These are phyloP conservation scores for Wickerhamomyces alni DNA, from an alignment of 805 yeast species.

Conservation along the genomic window DNA sequence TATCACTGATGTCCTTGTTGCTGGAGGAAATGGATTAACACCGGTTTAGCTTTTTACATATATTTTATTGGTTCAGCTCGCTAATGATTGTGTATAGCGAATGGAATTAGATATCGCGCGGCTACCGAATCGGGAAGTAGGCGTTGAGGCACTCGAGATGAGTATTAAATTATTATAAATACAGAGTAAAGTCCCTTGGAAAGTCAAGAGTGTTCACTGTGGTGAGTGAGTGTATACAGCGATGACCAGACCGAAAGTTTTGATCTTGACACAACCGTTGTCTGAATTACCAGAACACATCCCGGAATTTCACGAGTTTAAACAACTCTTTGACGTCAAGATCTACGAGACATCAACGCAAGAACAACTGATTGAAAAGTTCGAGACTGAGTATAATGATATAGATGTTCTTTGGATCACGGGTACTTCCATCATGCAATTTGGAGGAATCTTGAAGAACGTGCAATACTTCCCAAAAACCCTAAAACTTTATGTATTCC, in stretches of 20 bases:
- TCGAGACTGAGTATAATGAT: neutral
- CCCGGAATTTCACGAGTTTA: neutral
- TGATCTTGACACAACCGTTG: neutral
- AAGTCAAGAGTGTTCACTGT: no score
- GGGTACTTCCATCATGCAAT: neutral
- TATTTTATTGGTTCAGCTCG: no score
- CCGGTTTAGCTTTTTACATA: neutral
- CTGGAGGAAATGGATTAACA: neutral
- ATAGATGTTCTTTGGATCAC: neutral
- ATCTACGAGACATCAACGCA: neutral
- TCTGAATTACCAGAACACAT: neutral
- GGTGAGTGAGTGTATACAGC: no score
- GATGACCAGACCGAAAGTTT: neutral
- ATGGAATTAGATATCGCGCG: no score
- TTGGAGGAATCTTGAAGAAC: neutral
- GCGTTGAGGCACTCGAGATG: no score
- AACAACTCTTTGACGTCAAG: neutral
- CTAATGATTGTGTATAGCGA: no score
- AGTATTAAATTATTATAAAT: no score
- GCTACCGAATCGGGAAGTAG: no score
- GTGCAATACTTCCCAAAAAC: constrained; percentile 5
- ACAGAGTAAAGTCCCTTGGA: no score
- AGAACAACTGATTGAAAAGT: neutral
- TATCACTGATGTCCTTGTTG: neutral
- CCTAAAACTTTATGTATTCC: constrained; percentile 43